Percentiles rank a stretch among this genome's conserved stretches.
phyloP scores from a whole-genome alignment of 345 rosid genomes.

The Durio zibethinus region DNA sequence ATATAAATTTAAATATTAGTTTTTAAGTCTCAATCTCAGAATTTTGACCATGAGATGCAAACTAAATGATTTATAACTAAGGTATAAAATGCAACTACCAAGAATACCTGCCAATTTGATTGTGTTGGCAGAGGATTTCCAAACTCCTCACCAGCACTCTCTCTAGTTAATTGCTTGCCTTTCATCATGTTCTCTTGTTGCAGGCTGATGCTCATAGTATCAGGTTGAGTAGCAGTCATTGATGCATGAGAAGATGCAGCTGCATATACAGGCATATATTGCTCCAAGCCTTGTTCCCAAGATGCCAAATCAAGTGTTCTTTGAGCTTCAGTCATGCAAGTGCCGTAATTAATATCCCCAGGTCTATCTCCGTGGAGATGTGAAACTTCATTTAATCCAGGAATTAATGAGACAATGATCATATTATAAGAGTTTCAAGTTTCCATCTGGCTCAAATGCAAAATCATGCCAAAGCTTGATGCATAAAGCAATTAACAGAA shows the following conservation, averaged over 20 bases:
- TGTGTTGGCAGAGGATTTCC: conserved; percentile 45
- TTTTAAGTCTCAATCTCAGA: neutral
- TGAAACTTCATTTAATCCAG: conserved; percentile 30
- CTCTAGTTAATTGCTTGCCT: conserved; percentile 35
- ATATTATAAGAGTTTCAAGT: conserved; percentile 14
- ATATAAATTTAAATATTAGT: neutral
- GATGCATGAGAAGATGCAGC: conserved; percentile 36
- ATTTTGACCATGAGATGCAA: neutral
- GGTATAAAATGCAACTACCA: neutral
- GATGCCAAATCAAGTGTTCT: conserved; percentile 48
- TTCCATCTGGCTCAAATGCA: conserved; percentile 19
- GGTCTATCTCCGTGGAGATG: conserved; percentile 35
- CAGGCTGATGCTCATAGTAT: conserved; percentile 23
- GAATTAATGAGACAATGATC: conserved; percentile 30
- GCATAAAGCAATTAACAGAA: neutral
- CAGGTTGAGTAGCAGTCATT: conserved; percentile 29
- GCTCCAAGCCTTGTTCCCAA: conserved; percentile 63
- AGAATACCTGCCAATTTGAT: conserved; percentile 67
- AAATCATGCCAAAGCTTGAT: conserved; percentile 2
- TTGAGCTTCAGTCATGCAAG: conserved; percentile 37
- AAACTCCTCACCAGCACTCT: conserved; percentile 28
- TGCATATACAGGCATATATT: conserved; percentile 37
- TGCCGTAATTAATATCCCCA: conserved; percentile 22
- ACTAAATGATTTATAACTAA: neutral
- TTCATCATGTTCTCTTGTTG: conserved; percentile 28